A percentile compares a stretch with the other conserved stretches of the same genome.
Evolutionary conservation across 371 early-diverging fungal species (phyloP).

Genomic region (Blastocladiella emersonii): DNA sequence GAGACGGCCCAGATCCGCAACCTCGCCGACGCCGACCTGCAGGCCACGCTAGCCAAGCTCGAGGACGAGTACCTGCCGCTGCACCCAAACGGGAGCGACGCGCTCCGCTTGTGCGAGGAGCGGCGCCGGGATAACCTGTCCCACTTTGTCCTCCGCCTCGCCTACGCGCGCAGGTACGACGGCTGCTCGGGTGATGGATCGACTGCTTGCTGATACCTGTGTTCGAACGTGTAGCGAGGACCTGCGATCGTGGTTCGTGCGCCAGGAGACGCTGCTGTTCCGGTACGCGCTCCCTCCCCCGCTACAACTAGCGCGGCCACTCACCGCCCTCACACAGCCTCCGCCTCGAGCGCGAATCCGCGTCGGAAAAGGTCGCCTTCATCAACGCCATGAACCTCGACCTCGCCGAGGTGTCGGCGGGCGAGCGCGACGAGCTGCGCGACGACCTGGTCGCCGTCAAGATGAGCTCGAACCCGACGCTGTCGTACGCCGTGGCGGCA

Average conservation of each 20-base stretch:
- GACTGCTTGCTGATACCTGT: background rate
- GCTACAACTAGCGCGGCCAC: too few species aligned
- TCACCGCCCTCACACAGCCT: background rate
- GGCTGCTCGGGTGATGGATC: too few species aligned
- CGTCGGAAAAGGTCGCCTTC: constrained; percentile 43
- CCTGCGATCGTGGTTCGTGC: constrained; percentile 75
- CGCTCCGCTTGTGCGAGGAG: constrained; percentile 36
- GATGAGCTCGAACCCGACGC: background rate
- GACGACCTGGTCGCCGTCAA: constrained; percentile 18
- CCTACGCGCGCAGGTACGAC: constrained; percentile 65
- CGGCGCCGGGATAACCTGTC: constrained; percentile 82
- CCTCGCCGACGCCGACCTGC: constrained; percentile 44
- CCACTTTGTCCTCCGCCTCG: constrained; percentile 85
- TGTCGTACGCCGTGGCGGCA: constrained; percentile 9
- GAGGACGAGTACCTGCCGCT: constrained; percentile 54
- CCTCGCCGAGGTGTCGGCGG: constrained; percentile 9
- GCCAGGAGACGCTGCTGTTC: constrained; percentile 73
- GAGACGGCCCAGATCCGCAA: constrained; percentile 65
- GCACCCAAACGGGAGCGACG: constrained; percentile 26
- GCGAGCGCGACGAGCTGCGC: constrained; percentile 15
- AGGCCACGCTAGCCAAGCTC: constrained; percentile 36
- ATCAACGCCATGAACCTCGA: constrained; percentile 12
- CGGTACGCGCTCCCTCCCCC: constrained; percentile 38
- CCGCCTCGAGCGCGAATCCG: constrained; percentile 32
- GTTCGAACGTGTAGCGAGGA: constrained; percentile 45